These are phyloP conservation scores for Mycena chlorophos DNA, from an alignment of 768 basidiomycete genomes.

Conservation along the genomic window DNA sequence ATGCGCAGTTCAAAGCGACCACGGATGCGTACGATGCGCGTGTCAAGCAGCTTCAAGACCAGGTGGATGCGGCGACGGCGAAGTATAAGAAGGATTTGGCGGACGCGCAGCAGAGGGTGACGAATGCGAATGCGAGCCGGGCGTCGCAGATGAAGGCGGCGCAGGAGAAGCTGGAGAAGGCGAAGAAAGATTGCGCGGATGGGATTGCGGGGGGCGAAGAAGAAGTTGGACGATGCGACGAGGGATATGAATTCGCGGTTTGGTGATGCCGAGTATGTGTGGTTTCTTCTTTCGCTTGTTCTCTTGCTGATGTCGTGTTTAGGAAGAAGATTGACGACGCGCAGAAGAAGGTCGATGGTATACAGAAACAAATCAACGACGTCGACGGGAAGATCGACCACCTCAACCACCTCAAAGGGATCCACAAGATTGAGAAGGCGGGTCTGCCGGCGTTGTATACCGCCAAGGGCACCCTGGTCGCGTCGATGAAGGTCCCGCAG, in stretches of 20 bases:
- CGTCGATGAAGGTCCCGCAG: background rate
- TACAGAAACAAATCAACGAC: background rate
- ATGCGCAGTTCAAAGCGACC: background rate
- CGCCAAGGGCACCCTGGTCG: background rate
- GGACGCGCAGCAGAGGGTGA: background rate
- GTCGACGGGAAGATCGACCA: background rate
- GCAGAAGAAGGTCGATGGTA: background rate
- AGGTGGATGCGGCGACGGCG: background rate
- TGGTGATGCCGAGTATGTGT: constrained; percentile 1
- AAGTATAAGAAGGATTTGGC: background rate
- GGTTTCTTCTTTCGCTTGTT: background rate
- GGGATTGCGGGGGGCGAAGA: background rate
- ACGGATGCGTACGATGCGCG: background rate
- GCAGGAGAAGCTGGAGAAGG: background rate
- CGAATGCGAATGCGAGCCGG: background rate
- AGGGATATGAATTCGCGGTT: background rate
- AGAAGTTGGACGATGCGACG: background rate
- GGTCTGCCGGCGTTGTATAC: background rate
- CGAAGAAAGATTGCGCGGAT: background rate
- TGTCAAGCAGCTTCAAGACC: background rate
- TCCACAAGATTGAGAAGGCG: background rate
- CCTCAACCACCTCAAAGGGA: background rate
- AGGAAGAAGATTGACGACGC: background rate
- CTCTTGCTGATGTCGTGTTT: background rate
- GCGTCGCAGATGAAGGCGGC: background rate